These are phyloP conservation scores for Saccharomycopsis malanga DNA, from an alignment of 805 yeast species.

Conservation along the genomic window DNA sequence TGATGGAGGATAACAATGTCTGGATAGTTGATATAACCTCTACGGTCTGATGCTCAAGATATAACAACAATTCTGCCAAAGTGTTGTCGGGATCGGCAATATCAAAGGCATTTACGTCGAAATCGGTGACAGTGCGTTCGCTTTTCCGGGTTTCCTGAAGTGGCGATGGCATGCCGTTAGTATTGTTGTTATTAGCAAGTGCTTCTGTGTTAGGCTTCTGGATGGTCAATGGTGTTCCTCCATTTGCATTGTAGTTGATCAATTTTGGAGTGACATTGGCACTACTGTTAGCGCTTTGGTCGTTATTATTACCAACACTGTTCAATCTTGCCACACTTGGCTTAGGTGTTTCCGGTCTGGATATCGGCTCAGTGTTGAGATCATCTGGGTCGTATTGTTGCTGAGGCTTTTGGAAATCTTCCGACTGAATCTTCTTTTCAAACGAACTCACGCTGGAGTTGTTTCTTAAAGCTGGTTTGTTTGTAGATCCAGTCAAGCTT, in stretches of 20 bases:
- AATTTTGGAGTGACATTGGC: background rate
- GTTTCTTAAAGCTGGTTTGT: too few species aligned
- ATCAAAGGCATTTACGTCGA: conserved; percentile 70
- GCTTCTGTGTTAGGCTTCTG: conserved; percentile 10
- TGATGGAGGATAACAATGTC: conserved; percentile 66
- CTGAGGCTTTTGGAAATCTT: too few species aligned
- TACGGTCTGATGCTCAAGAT: conserved; percentile 89
- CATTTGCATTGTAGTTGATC: background rate
- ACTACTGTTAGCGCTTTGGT: background rate
- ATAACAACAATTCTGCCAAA: conserved; percentile 70
- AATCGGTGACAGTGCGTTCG: conserved; percentile 30
- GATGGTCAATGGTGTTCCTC: background rate
- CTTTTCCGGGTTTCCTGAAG: conserved; percentile 18
- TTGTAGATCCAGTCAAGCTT: background rate
- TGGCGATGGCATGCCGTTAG: conserved; percentile 13
- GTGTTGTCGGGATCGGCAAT: conserved; percentile 86
- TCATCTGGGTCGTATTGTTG: too few species aligned
- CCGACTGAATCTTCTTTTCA: too few species aligned
- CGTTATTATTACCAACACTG: background rate
- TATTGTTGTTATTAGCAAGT: background rate
- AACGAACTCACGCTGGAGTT: too few species aligned
- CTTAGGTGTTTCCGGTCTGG: too few species aligned
- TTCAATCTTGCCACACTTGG: too few species aligned
- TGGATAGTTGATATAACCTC: conserved; percentile 88
- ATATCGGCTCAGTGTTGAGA: too few species aligned